Evolutionary conservation across 306 rosid species (phyloP).

Genomic region (Cicer judaicum): DNA sequence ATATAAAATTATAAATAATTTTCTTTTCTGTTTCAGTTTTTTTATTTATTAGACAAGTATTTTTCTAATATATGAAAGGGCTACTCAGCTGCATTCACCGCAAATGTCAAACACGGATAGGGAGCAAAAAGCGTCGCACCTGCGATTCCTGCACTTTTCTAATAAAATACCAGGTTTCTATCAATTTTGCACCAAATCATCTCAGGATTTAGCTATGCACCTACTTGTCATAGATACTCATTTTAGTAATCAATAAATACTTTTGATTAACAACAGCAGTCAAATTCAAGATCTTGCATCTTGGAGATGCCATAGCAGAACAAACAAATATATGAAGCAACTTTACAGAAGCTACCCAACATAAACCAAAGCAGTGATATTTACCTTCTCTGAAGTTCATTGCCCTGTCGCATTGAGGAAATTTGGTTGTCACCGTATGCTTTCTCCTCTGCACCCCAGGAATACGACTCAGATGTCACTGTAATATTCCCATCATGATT

Average conservation of each 20-base stretch:
- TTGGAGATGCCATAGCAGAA: not conserved
- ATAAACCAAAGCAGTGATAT: slow-evolving; percentile 5
- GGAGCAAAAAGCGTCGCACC: too few relatives aligned
- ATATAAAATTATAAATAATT: too few relatives aligned
- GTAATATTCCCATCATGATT: slow-evolving; percentile 59
- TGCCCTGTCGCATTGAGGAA: slow-evolving; percentile 59
- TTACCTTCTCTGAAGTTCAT: slow-evolving; percentile 64
- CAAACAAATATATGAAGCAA: slow-evolving; percentile 25
- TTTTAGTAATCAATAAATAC: slow-evolving; percentile 18
- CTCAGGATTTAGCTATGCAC: slow-evolving; percentile 11
- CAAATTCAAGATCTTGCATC: slow-evolving; percentile 10
- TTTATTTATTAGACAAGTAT: too few relatives aligned
- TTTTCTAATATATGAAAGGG: too few relatives aligned
- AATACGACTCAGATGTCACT: slow-evolving; percentile 74
- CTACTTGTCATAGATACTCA: slow-evolving; percentile 7
- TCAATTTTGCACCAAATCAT: slow-evolving; percentile 25
- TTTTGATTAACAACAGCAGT: not conserved
- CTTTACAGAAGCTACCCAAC: not conserved
- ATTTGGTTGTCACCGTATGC: slow-evolving; percentile 74
- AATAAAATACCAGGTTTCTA: not conserved
- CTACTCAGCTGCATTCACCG: too few relatives aligned
- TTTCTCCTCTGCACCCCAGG: slow-evolving; percentile 79
- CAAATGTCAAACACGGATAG: too few relatives aligned
- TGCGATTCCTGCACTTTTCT: not conserved
- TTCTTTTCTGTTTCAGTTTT: too few relatives aligned